Evolutionary conservation across 805 yeast species (phyloP).

Genomic region (Starmerella stellata): DNA sequence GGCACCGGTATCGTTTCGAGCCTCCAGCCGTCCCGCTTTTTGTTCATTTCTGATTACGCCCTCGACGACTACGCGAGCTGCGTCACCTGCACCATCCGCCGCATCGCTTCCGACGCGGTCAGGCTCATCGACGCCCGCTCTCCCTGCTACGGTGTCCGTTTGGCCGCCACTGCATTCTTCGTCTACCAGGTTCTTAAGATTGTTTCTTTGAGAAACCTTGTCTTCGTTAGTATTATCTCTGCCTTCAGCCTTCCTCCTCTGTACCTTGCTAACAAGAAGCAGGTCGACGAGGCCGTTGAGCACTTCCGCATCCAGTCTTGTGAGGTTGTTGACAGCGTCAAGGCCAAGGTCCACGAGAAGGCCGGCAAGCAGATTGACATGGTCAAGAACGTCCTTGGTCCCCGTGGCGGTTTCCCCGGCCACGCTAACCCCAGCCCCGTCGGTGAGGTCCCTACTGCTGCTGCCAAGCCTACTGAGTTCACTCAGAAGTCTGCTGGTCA

Average conservation of each 20-base stretch:
- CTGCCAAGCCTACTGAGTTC: constrained; percentile 17
- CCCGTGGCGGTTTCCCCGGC: constrained; percentile 24
- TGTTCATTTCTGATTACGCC: constrained; percentile 25
- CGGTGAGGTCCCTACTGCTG: constrained; percentile 17
- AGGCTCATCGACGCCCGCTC: constrained; percentile 29
- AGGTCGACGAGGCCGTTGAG: constrained; percentile 39
- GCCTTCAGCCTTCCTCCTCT: constrained; percentile 61
- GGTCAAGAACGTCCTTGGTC: constrained; percentile 20
- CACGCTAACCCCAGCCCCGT: constrained; percentile 11
- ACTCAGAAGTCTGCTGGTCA: constrained; percentile 12
- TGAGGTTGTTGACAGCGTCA: constrained; percentile 15
- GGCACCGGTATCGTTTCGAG: constrained; percentile 68
- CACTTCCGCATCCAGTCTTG: constrained; percentile 16
- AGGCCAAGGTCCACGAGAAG: constrained; percentile 17
- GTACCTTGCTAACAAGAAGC: constrained; percentile 55
- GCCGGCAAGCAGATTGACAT: constrained; percentile 25
- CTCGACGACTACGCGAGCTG: constrained; percentile 28
- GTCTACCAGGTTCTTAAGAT: constrained; percentile 53
- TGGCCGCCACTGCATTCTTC: constrained; percentile 57
- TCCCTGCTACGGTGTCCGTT: constrained; percentile 34
- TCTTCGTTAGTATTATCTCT: constrained; percentile 37
- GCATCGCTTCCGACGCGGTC: constrained; percentile 20
- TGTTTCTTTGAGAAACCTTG: constrained; percentile 53
- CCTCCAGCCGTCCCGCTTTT: constrained; percentile 44
- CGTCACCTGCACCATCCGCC: constrained; percentile 25